phyloP scores from a whole-genome alignment of 1,284 basidiomycete genomes.

The Mycosarcoma mackinlayi region DNA sequence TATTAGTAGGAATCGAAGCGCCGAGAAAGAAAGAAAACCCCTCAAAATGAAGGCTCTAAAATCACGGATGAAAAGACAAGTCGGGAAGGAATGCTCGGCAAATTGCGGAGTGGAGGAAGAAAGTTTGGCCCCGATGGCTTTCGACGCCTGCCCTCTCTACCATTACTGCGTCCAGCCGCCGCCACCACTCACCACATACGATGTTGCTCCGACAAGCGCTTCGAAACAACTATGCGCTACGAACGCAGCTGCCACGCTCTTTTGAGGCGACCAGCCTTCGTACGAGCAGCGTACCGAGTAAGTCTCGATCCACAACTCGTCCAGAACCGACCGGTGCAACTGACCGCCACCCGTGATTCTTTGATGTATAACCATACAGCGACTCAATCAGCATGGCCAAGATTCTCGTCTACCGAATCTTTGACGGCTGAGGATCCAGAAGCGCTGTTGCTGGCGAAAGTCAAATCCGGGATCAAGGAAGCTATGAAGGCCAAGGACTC shows the following conservation, averaged over 20 bases:
- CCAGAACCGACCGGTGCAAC: not conserved
- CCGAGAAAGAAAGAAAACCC: not conserved
- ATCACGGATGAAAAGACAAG: constrained; percentile 1
- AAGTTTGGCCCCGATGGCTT: too few species aligned
- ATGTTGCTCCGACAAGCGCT: constrained; percentile 42
- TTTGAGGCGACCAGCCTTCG: constrained; percentile 20
- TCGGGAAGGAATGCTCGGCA: constrained; percentile 9
- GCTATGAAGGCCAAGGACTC: constrained; percentile 58
- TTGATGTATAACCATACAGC: not conserved
- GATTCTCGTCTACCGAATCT: constrained; percentile 32
- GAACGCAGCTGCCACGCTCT: constrained; percentile 33
- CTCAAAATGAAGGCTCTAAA: too few species aligned
- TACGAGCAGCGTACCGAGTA: constrained; percentile 15
- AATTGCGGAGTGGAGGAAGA: constrained; percentile 32
- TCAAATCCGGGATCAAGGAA: constrained; percentile 57
- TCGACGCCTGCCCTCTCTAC: not conserved
- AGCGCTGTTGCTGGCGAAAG: constrained; percentile 33
- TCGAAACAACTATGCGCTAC: constrained; percentile 31
- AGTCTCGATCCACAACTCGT: not conserved
- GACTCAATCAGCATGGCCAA: constrained; percentile 16
- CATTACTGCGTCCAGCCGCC: not conserved
- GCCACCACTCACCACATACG: too few species aligned
- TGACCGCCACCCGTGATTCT: not conserved
- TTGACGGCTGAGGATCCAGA: constrained; percentile 34
- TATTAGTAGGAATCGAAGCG: too few species aligned